Evolutionary conservation across 352 stramenopile genomes (phyloP).

Genomic region (Globisporangium cylindrosporum): DNA sequence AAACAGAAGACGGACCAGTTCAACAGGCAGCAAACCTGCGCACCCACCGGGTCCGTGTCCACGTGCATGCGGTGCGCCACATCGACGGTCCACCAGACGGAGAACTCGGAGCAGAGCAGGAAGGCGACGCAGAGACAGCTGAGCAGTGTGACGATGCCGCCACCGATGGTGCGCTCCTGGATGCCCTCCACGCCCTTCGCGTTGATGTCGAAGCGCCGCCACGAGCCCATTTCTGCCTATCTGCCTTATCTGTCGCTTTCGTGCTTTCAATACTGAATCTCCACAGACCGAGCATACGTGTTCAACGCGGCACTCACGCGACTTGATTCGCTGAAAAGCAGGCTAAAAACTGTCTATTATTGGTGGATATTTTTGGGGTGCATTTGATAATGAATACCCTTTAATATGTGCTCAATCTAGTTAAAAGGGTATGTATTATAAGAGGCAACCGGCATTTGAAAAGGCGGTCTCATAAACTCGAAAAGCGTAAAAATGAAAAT

Average conservation of each 20-base stretch:
- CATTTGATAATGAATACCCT: background rate
- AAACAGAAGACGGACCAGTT: background rate
- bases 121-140: slow-evolving; percentile 73
- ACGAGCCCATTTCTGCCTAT: slow-evolving; percentile 40
- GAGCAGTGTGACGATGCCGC: slow-evolving; percentile 77
- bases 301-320: slow-evolving; percentile 5
- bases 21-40: background rate
- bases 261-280: slow-evolving; percentile 11
- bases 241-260: slow-evolving; percentile 10
- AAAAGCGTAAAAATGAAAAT: background rate
- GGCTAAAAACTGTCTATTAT: background rate
- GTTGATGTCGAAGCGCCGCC: slow-evolving; percentile 86
- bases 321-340: slow-evolving; percentile 18
- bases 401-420: background rate
- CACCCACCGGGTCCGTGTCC: slow-evolving; percentile 70
- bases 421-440: background rate
- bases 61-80: slow-evolving; percentile 88
- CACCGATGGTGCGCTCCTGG: slow-evolving; percentile 84
- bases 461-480: background rate
- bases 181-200: slow-evolving; percentile 89
- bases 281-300: slow-evolving; percentile 6
- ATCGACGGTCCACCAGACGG: slow-evolving; percentile 82
- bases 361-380: background rate
- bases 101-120: slow-evolving; percentile 81
- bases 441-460: slow-evolving; percentile 3